Evolutionary conservation across 2,329 filamentous ascomycete species (phyloP).

Genomic region (Zelopaecilomyces penicillatus): DNA sequence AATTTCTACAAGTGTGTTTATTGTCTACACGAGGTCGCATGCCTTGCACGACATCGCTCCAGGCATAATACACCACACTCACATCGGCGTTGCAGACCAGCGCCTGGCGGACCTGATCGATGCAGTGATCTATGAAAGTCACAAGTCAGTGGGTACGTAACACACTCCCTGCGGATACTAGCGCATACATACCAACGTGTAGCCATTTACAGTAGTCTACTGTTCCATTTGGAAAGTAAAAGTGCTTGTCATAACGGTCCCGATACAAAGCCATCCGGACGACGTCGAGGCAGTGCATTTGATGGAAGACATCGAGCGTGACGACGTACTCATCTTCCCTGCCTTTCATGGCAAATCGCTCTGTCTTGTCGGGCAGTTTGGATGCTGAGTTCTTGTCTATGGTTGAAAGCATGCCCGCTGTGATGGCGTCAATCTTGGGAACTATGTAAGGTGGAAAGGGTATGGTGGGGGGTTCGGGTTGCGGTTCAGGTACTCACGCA

Average conservation of each 20-base stretch:
- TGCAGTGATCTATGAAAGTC: neutral
- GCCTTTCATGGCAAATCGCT: neutral
- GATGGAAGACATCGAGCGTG: too few relatives aligned
- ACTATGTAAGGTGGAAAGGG: too few relatives aligned
- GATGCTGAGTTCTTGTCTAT: neutral
- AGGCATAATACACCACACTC: neutral
- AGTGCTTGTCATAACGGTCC: neutral
- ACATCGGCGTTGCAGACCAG: neutral
- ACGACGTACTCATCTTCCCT: neutral
- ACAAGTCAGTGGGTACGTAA: too few relatives aligned
- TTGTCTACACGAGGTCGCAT: neutral
- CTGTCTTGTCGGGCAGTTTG: neutral
- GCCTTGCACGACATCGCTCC: neutral
- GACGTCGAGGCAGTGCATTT: neutral
- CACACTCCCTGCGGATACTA: too few relatives aligned
- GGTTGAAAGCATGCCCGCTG: neutral
- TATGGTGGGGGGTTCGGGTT: too few relatives aligned
- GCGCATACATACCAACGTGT: too few relatives aligned
- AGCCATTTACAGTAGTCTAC: too few relatives aligned
- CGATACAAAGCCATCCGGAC: neutral
- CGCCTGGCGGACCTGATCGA: slow-evolving; percentile 1
- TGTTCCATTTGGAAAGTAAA: too few relatives aligned
- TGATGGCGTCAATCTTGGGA: too few relatives aligned
- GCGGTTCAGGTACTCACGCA: too few relatives aligned
- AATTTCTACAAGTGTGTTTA: neutral